phyloP scores from a whole-genome alignment of 2,329 filamentous ascomycete genomes.

The Apiospora hydei region DNA sequence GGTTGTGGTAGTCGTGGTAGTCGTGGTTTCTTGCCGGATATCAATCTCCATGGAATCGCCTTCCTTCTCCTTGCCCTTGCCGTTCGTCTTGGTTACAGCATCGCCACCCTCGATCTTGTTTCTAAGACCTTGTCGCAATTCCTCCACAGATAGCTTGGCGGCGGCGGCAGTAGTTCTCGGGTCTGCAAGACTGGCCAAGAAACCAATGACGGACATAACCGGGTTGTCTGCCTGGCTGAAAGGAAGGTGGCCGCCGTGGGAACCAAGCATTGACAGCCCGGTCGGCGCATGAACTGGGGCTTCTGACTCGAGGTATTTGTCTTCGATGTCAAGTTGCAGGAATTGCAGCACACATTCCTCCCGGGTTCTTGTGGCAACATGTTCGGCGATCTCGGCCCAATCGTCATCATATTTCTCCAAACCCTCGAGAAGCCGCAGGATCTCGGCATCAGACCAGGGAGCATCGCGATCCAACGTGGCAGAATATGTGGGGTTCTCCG shows the following conservation, averaged over 20 bases:
- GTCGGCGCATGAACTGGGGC: constrained; percentile 59
- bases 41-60: constrained; percentile 71
- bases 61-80: constrained; percentile 66
- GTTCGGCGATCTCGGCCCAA: constrained; percentile 91
- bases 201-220: constrained; percentile 94
- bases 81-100: constrained; percentile 53
- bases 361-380: constrained; percentile 88
- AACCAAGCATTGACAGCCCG: constrained; percentile 71
- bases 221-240: constrained; percentile 95
- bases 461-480: constrained; percentile 82
- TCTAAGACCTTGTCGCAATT: constrained; percentile 81
- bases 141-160: constrained; percentile 84
- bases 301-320: constrained; percentile 91
- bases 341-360: constrained; percentile 99
- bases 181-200: constrained; percentile 89
- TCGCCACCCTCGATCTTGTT: constrained; percentile 74
- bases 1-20: constrained; percentile 56
- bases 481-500: constrained; percentile 87
- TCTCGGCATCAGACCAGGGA: constrained; percentile 90
- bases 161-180: constrained; percentile 90
- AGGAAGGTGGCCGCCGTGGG: constrained; percentile 80
- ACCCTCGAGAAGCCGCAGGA: constrained; percentile 87
- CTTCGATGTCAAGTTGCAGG: constrained; percentile 94
- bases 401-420: constrained; percentile 94
- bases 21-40: constrained; percentile 59